phyloP scores from a whole-genome alignment of 805 yeast species.

The Metschnikowia kofuensis region DNA sequence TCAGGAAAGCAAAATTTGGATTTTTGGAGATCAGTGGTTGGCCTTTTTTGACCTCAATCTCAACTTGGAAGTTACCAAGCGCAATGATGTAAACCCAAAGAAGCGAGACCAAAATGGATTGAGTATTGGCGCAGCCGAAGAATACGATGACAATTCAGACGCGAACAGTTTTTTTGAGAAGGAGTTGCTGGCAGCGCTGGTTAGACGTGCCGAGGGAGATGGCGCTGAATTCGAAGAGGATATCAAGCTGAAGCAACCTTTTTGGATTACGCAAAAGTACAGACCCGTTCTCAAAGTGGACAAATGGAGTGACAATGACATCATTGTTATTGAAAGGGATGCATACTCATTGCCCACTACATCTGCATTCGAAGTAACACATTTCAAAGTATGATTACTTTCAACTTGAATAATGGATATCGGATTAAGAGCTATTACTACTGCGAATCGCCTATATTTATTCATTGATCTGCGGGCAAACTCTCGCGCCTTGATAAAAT shows the following conservation, averaged over 20 bases:
- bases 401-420: too few relatives aligned
- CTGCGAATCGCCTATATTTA: background rate
- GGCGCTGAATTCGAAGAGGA: conserved; percentile 19
- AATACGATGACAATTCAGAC: conserved; percentile 19
- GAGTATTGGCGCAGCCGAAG: conserved; percentile 26
- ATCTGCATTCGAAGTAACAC: conserved; percentile 62
- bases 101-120: conserved; percentile 47
- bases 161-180: conserved; percentile 9
- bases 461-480: conserved; percentile 20
- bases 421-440: too few relatives aligned
- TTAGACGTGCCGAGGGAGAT: conserved; percentile 25
- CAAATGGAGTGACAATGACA: conserved; percentile 50
- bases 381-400: conserved; percentile 11
- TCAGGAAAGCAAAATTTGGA: conserved; percentile 60
- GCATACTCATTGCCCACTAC: conserved; percentile 51
- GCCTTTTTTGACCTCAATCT: conserved; percentile 64
- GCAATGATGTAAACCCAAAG: conserved; percentile 24
- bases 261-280: conserved; percentile 76
- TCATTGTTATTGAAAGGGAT: conserved; percentile 78
- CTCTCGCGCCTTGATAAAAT: conserved; percentile 65
- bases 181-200: conserved; percentile 11
- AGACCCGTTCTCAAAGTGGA: conserved; percentile 66
- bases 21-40: conserved; percentile 86
- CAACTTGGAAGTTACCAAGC: conserved; percentile 48
- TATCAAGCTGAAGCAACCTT: conserved; percentile 40